phyloP scores from a whole-genome alignment of 2,329 filamentous ascomycete genomes.

The Trichoderma cornu-damae region DNA sequence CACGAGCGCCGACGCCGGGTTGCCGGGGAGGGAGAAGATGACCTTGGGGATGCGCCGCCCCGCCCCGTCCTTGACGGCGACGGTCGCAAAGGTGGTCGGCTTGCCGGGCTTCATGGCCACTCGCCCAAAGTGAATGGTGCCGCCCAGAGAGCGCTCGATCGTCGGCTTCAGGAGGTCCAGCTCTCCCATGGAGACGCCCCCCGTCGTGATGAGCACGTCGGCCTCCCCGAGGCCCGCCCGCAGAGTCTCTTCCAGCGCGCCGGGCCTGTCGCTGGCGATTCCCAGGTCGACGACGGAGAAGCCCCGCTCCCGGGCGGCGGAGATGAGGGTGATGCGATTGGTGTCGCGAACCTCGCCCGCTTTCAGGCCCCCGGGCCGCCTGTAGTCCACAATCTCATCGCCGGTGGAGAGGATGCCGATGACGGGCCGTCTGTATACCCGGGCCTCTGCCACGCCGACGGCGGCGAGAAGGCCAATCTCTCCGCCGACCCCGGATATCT shows the following conservation, averaged over 20 bases:
- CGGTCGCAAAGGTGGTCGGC: conserved; percentile 91
- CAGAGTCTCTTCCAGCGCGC: conserved; percentile 69
- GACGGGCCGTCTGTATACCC: conserved; percentile 68
- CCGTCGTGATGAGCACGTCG: conserved; percentile 84
- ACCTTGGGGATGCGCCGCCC: conserved; percentile 59
- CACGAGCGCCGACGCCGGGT: conserved; percentile 87
- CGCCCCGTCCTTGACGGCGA: conserved; percentile 59
- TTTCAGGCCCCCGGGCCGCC: conserved; percentile 55
- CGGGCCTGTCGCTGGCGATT: conserved; percentile 71
- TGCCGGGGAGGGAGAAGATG: conserved; percentile 88
- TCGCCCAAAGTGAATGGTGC: conserved; percentile 92
- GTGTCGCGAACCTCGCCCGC: conserved; percentile 89
- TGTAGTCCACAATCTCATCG: conserved; percentile 82
- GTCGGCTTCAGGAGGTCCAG: conserved; percentile 94
- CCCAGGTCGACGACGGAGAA: conserved; percentile 80
- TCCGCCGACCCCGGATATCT: conserved; percentile 80
- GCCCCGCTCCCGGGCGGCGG: conserved; percentile 67
- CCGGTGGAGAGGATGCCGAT: conserved; percentile 89
- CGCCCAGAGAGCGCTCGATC: conserved; percentile 81
- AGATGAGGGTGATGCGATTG: conserved; percentile 82
- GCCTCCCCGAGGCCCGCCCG: conserved; percentile 67
- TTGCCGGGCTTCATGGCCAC: conserved; percentile 98
- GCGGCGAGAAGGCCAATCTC: conserved; percentile 88
- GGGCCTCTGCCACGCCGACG: conserved; percentile 67
- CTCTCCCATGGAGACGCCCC: conserved; percentile 97